A percentile compares a stretch with the other conserved stretches of the same genome.
phyloP scores from a whole-genome alignment of 2,329 filamentous ascomycete genomes.

The Periconia macrospinosa region DNA sequence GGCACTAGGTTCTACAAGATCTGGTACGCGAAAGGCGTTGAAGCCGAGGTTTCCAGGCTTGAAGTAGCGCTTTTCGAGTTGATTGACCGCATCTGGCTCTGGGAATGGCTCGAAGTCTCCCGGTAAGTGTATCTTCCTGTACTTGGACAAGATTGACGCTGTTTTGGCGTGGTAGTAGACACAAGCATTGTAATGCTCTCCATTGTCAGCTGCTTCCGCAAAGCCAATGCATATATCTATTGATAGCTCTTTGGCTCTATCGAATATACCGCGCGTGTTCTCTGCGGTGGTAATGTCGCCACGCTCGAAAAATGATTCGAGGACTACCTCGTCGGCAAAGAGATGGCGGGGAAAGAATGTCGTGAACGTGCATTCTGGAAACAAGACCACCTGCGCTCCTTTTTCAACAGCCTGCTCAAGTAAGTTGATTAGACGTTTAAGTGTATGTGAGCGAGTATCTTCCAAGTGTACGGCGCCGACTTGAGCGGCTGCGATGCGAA shows the following conservation, averaged over 20 bases:
- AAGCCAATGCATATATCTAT: constrained; percentile 58
- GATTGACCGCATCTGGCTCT: constrained; percentile 52
- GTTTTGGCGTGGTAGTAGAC: constrained; percentile 22
- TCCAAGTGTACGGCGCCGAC: constrained; percentile 51
- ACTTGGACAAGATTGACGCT: constrained; percentile 20
- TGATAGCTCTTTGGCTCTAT: constrained; percentile 47
- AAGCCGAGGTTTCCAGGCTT: constrained; percentile 56
- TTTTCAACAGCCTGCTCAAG: constrained; percentile 49
- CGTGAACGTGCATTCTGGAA: constrained; percentile 57
- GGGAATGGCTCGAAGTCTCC: constrained; percentile 20
- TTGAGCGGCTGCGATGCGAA: constrained; percentile 56
- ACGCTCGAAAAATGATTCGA: constrained; percentile 55
- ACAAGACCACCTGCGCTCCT: constrained; percentile 53
- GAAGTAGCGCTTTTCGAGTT: constrained; percentile 60
- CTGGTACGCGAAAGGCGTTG: constrained; percentile 30
- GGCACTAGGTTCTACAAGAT: constrained; percentile 14
- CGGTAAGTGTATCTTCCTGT: constrained; percentile 21
- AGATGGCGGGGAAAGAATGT: constrained; percentile 59
- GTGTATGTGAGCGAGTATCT: constrained; percentile 43
- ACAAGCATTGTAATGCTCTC: constrained; percentile 29
- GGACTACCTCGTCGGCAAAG: constrained; percentile 47
- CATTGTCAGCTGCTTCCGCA: constrained; percentile 50
- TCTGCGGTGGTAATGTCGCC: constrained; percentile 44
- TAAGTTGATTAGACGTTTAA: constrained; percentile 53
- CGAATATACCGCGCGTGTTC: constrained; percentile 51